Base-by-base conservation (phyloP, 805 yeast genomes). In the Debaryomyces castellii region DNA sequence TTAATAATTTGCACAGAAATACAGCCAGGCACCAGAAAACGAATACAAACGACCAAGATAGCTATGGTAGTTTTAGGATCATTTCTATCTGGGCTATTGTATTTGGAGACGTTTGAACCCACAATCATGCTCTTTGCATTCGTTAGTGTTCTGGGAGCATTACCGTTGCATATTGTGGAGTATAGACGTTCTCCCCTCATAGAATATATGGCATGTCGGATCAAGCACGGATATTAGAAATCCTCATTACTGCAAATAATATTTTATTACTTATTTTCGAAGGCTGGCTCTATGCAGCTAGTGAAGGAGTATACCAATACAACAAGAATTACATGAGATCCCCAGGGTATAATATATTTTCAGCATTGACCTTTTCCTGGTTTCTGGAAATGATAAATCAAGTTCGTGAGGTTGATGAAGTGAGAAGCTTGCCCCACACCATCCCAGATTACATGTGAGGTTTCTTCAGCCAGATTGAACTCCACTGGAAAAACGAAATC, bases 141-240 rank as follows among this genome's bases (percentile, higher is more conserved):
- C 1, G 8, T 14, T n/a, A 30, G 7, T 6, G 16, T 30, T 3
- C 20, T 30, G 20, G 34, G 34, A 17, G 20, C 20, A 14, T 35
- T 71, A 0, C 81, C 82, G 0, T 53, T 80, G 9, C 77, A 76
- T 34, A 44, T 63, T 6, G 45, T 76, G n/a, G 85, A 81, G 50
- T 63, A 69, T 7, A 63, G 72, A 39, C 63, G 70, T 36, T 61
- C 66, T 55, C 63, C 7, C 23, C 41, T 4, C 48, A 54, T 21
- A 61, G 59, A 36, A 28, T 60, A 6, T 55, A 30, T 16, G 34
- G 18, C 3, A 14, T 16, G 2, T 7, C 17, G 7, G 14, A 7
- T 17, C 5, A 17, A 17, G 8, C 2, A 7, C 20, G 18, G 3
- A 30, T 30, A 3, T 14, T 30, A 7, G 34, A 30, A 11, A 30